Evolutionary conservation across 177 flowering plant species (phyloP).

Genomic region (Telopea speciosissima): DNA sequence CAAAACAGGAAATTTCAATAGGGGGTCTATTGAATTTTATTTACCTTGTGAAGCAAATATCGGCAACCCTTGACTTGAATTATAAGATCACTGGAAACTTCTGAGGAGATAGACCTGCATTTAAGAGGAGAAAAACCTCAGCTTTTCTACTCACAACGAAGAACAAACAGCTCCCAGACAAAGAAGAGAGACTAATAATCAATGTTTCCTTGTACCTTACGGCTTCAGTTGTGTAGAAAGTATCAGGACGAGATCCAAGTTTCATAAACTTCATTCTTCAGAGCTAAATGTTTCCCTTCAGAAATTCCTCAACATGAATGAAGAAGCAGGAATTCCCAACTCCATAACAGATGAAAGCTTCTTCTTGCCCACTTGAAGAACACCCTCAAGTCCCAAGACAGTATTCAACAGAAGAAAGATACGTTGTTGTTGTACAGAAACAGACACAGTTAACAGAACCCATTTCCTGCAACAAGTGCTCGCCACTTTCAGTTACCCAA

Average conservation of each 20-base stretch:
- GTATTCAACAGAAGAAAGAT: not conserved
- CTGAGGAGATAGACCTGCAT: conserved; percentile 82
- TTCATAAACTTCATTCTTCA: conserved; percentile 93
- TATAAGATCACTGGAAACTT: conserved; percentile 84
- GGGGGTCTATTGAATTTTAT: conserved; percentile 17
- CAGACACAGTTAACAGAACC: conserved; percentile 9
- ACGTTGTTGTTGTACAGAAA: conserved; percentile 6
- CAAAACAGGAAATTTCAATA: not conserved
- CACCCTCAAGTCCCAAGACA: not conserved
- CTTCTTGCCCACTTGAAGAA: conserved; percentile 4
- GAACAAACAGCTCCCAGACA: not conserved
- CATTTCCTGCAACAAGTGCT: conserved; percentile 17
- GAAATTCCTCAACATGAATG: conserved; percentile 6
- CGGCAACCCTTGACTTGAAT: conserved; percentile 67
- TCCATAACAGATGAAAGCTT: conserved; percentile 7
- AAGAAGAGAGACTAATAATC: not conserved
- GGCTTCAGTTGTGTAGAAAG: conserved; percentile 73
- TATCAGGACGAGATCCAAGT: conserved; percentile 91
- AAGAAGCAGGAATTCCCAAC: conserved; percentile 9
- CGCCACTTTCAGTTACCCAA: conserved; percentile 3
- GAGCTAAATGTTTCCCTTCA: conserved; percentile 7
- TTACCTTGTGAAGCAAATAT: conserved; percentile 93
- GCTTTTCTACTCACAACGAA: not conserved
- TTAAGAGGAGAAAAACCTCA: not conserved
- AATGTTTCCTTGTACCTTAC: conserved; percentile 47